Evolutionary conservation across 371 early-diverging fungal genomes (phyloP).

Genomic region (Mortierella polycephala): DNA sequence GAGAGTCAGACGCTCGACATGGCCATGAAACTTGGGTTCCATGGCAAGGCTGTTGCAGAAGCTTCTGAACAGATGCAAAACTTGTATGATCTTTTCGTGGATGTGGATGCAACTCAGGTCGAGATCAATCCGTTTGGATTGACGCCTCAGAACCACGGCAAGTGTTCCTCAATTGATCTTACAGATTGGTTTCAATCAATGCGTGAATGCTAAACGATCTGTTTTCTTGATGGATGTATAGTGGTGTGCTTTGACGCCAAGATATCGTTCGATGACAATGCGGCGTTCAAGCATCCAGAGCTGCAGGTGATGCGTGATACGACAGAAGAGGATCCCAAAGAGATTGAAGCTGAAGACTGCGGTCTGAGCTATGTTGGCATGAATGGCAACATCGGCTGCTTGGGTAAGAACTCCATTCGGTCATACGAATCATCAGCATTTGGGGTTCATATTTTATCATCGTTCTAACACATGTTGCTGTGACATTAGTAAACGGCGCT

Average conservation of each 20-base stretch:
- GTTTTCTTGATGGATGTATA: constrained; percentile 7
- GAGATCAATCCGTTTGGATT: constrained; percentile 79
- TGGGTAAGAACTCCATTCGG: constrained; percentile 35
- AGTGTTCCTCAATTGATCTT: not conserved
- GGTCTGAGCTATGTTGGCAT: constrained; percentile 77
- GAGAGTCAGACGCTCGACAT: constrained; percentile 44
- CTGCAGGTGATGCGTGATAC: constrained; percentile 66
- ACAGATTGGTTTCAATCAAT: not conserved
- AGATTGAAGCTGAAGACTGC: constrained; percentile 72
- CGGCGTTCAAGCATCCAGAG: constrained; percentile 72
- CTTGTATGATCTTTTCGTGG: constrained; percentile 71
- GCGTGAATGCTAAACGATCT: not conserved
- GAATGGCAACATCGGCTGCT: constrained; percentile 76
- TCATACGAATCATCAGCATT: not conserved
- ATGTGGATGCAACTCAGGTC: constrained; percentile 72
- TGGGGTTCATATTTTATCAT: not conserved
- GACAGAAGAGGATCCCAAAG: constrained; percentile 75
- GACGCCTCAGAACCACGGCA: constrained; percentile 60
- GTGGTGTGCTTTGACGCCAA: constrained; percentile 81
- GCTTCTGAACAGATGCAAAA: constrained; percentile 70
- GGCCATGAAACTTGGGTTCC: constrained; percentile 67
- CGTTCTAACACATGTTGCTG: not conserved
- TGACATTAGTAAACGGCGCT: constrained; percentile 72
- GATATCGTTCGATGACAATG: constrained; percentile 78
- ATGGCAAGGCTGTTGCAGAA: constrained; percentile 60